Base-by-base conservation (phyloP, 345 rosid species). In the Euphorbia tirucalli region DNA sequence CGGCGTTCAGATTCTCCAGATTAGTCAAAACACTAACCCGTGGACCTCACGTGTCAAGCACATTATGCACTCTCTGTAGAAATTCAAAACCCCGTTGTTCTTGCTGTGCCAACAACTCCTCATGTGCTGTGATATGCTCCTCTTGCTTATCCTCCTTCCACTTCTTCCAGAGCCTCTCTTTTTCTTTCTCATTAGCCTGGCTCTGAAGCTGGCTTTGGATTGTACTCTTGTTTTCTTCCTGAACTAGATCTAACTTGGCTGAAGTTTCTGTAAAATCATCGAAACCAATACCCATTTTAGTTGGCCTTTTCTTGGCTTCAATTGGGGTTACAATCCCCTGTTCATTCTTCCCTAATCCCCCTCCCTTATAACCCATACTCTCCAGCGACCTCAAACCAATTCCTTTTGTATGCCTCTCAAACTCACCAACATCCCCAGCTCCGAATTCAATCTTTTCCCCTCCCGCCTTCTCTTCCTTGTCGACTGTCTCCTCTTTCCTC, bases 1-100 rank as follows among this genome's bases (percentile, higher is more conserved):
- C 97, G 0, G 97, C 97, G 78, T 91, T 90, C 67, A 93, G 75
- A 77, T 91, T 89, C 79, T 91, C 98, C 84, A 93, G 81, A 78
- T 89, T 91, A 7, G 93, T 84, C 88, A 93, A 82, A 74, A 93
- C 85, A 73, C 96, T 78, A 66, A 86, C 92, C 44, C 90, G 96
- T 2, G 94, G 96, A 22, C 98, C 97, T 57, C 97, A 85, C 98
- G 90, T 91, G 74, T 93, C 98, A 66, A 91, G 83, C 77, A 93
- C 95, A 76, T 89, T 91, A 81, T 90, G 97, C 48, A 88, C 84
- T n/a, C n/a, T n/a, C n/a, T n/a, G n/a, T n/a, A n/a, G n/a, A 79
- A 90, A 89, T 71, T 87, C 90, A 78, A 84, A 87, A 4, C 91
- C 87, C 78, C n/a, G n/a, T n/a, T 84, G 86, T 52, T 92, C 96